Percentiles rank a stretch among this genome's conserved stretches.
phyloP scores from a whole-genome alignment of 768 basidiomycete species.

The Tephrocybe sp. region DNA sequence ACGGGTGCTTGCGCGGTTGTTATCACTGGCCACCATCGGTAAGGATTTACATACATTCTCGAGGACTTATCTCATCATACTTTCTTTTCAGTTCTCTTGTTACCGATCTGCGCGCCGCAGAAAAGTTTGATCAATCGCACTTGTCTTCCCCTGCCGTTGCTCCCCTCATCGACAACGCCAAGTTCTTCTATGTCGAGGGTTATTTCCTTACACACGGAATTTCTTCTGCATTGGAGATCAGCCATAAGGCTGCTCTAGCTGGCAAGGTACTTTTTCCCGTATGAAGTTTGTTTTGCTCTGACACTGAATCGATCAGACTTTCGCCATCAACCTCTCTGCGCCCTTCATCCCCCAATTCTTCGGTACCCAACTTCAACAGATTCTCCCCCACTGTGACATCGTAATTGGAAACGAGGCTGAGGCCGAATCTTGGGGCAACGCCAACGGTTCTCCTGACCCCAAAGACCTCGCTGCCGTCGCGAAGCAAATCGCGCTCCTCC shows the following conservation, averaged over 20 bases:
- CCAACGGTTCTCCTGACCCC: constrained; percentile 65
- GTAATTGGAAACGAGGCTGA: constrained; percentile 97
- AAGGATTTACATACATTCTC: not conserved
- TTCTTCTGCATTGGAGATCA: constrained; percentile 67
- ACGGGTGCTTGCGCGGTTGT: constrained; percentile 98
- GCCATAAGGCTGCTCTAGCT: constrained; percentile 71
- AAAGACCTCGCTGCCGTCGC: constrained; percentile 73
- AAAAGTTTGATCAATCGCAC: constrained; percentile 84
- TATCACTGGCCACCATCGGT: constrained; percentile 93
- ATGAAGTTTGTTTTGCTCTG: not conserved
- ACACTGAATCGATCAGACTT: constrained; percentile 52
- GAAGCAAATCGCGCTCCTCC: constrained; percentile 66
- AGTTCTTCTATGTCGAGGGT: constrained; percentile 92
- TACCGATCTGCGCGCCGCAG: constrained; percentile 87
- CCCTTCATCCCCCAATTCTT: constrained; percentile 98
- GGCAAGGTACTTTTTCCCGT: constrained; percentile 66
- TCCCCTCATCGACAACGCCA: constrained; percentile 74
- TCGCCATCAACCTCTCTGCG: constrained; percentile 91
- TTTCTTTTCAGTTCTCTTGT: constrained; percentile 73
- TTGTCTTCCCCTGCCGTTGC: constrained; percentile 75
- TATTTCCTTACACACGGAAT: constrained; percentile 96
- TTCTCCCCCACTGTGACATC: constrained; percentile 85
- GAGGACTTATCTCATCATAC: not conserved
- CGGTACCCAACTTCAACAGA: constrained; percentile 71
- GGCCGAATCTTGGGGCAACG: constrained; percentile 81